Conservation (phyloP, 345 rosid species). For the Melastoma malabathricum region DNA sequence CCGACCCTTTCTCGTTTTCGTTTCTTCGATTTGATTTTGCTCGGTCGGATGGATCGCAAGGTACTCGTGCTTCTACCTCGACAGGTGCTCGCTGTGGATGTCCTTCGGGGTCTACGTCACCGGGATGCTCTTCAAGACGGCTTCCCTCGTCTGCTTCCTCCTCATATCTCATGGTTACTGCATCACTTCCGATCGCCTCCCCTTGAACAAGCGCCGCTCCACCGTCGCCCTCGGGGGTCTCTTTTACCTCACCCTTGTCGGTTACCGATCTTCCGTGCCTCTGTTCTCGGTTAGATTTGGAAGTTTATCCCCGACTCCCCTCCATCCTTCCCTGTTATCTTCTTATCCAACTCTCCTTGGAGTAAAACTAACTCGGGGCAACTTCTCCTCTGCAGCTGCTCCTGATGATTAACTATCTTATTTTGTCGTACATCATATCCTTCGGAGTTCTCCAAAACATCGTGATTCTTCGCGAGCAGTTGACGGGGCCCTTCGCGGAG, state of each 20-base stretch:
- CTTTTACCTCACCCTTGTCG: conserved; percentile 78
- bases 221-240: conserved; percentile 77
- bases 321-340: not conserved
- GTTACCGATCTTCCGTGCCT: conserved; percentile 90
- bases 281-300: conserved; percentile 46
- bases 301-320: conserved; percentile 7
- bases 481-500: conserved; percentile 49
- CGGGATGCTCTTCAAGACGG: conserved; percentile 87
- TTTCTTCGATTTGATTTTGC: not conserved
- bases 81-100: conserved; percentile 85
- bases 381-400: conserved; percentile 41
- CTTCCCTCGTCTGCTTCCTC: conserved; percentile 74
- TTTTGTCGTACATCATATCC: conserved; percentile 73
- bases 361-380: not conserved
- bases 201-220: conserved; percentile 58
- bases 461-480: conserved; percentile 47
- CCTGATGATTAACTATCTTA: conserved; percentile 62
- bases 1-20: not conserved
- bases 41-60: conserved; percentile 12
- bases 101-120: conserved; percentile 91
- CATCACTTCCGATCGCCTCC: conserved; percentile 77
- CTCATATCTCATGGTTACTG: conserved; percentile 92
- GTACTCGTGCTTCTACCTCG: conserved; percentile 78
- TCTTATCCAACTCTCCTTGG: not conserved
- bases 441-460: conserved; percentile 72